Conservation (phyloP, 2,329 filamentous ascomycete species). For the Leptographium flavum region DNA sequence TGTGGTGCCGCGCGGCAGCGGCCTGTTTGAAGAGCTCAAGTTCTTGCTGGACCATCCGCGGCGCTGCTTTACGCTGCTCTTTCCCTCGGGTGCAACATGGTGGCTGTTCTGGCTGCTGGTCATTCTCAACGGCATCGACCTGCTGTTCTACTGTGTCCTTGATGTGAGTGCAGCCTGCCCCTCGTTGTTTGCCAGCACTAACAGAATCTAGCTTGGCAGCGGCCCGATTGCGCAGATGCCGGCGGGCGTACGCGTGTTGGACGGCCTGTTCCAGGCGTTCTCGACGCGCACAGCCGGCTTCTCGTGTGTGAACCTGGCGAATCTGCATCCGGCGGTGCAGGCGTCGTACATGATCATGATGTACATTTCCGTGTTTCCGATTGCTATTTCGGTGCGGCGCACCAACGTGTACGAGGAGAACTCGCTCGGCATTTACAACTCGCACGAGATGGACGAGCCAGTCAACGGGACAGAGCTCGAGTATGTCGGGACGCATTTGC, state of each 20-base stretch:
- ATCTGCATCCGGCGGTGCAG: constrained; percentile 79
- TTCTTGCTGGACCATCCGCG: constrained; percentile 91
- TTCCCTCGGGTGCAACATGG: constrained; percentile 84
- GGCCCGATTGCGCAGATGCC: constrained; percentile 53
- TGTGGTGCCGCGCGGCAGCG: constrained; percentile 47
- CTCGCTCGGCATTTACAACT: constrained; percentile 58
- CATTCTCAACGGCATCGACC: constrained; percentile 66
- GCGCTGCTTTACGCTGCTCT: constrained; percentile 89
- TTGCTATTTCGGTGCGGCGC: constrained; percentile 83
- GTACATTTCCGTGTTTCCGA: constrained; percentile 96
- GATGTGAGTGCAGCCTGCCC: constrained; percentile 46
- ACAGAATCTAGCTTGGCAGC: constrained; percentile 48
- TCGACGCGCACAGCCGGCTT: constrained; percentile 88
- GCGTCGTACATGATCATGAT: constrained; percentile 97
- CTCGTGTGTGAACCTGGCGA: constrained; percentile 60
- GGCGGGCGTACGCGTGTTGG: constrained; percentile 61
- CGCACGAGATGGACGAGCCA: constrained; percentile 30
- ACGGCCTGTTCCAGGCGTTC: constrained; percentile 80
- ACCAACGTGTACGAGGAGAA: constrained; percentile 97
- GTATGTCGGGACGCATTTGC: constrained; percentile 83
- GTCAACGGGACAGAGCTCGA: constrained; percentile 49
- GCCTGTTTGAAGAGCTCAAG: constrained; percentile 75
- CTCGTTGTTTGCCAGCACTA: neutral
- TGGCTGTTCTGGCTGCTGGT: constrained; percentile 85
- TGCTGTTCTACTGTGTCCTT: constrained; percentile 84